Percentiles rank a stretch among this genome's conserved stretches.
Conservation (phyloP, 108 stramenopile genomes). For the Pseudonitzschia pungens region DNA sequence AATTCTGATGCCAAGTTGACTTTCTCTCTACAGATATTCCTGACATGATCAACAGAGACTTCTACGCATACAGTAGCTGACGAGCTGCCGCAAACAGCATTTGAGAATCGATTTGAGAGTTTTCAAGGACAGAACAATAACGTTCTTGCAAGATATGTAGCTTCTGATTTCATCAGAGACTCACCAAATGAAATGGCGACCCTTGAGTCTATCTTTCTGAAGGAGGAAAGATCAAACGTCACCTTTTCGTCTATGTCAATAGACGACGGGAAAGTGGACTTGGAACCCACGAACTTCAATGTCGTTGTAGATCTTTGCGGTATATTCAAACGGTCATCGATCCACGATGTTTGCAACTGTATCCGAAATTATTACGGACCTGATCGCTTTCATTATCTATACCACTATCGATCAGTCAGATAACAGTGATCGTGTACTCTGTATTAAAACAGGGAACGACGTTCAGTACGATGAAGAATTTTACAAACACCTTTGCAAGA, state of each 20-base stretch:
- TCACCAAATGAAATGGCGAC: constrained; percentile 32
- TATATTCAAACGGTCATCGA: constrained; percentile 33
- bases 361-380: constrained; percentile 24
- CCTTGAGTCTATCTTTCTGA: constrained; percentile 28
- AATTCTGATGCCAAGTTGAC: background rate
- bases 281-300: constrained; percentile 21
- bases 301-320: constrained; percentile 37
- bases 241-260: constrained; percentile 13
- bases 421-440: constrained; percentile 38
- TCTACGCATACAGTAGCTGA: constrained; percentile 34
- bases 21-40: constrained; percentile 20
- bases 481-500: constrained; percentile 33
- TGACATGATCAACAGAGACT: constrained; percentile 32
- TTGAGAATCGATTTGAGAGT: constrained; percentile 23
- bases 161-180: constrained; percentile 34
- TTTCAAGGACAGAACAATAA: constrained; percentile 38
- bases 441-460: constrained; percentile 27
- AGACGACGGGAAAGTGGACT: constrained; percentile 2
- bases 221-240: constrained; percentile 11
- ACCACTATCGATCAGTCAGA: constrained; percentile 34
- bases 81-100: constrained; percentile 17
- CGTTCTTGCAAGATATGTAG: constrained; percentile 26
- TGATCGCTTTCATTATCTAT: constrained; percentile 29
- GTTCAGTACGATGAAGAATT: constrained; percentile 36
- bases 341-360: constrained; percentile 31